Base-by-base conservation (phyloP, 2,329 filamentous ascomycete species). In the Clarireedia paspali region DNA sequence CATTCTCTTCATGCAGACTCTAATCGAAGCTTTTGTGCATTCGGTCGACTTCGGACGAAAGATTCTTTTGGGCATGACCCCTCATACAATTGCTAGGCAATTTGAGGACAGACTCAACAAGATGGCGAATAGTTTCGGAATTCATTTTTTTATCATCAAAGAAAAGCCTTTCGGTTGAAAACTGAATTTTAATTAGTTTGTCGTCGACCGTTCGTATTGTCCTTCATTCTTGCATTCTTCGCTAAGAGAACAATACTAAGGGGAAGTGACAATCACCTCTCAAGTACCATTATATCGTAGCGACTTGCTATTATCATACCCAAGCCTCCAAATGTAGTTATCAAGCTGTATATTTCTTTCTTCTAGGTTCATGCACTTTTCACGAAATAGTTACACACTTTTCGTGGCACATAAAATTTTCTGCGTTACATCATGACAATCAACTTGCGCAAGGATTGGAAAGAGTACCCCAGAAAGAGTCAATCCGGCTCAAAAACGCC, bases 171-270 rank as follows among this genome's bases (percentile, higher is more conserved):
- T 44, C 23, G 17, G 4, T 4, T 20, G 40, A 17, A 23, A 20
- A 20, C n/a, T 6, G 15, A 23, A 9, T 2, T 9, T 23, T 44
- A n/a, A 15, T 44, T 23, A 23, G 40, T 44, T 14, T 12, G 10
- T 34, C 30, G 30, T 34, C 30, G 30, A 34, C 15, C 10, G 5
- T 47, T 47, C 14, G 5, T 26, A 55, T 55, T 55, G 53, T 56
- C 53, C 54, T 53, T 23, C 14, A 17, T 38, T 38, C 14, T 39
- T 38, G 2, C 14, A 34, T 54, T 44, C 23, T 38, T 60, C 59
- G 59, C 57, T 59, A 47, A 58, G 53, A 42, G 58, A 61, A 61
- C 59, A 61, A 61, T 61, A 50, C n/a, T 57, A 60, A 61, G 50
- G 57, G 46, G 23, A 40, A 27, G 40, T 24, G 26, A 24, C 10